Conservation (phyloP, 148 eudicot genomes). For the Nyssa sinensis region DNA sequence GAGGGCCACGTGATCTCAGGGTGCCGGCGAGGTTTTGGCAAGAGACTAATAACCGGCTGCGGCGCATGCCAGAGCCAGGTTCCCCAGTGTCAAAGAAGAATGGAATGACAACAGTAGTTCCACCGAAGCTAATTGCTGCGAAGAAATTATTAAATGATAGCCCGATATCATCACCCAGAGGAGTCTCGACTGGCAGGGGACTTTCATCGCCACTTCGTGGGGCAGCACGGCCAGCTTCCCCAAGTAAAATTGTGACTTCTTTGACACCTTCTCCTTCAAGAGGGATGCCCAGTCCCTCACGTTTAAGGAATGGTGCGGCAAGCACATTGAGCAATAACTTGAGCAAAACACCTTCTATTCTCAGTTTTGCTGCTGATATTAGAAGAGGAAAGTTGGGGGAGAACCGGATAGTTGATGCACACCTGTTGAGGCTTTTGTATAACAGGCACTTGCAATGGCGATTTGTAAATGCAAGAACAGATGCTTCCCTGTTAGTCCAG, state of each 20-base stretch:
- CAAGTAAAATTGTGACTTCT: constrained; percentile 16
- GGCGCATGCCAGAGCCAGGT: constrained; percentile 40
- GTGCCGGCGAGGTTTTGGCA: constrained; percentile 59
- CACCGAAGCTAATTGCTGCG: constrained; percentile 26
- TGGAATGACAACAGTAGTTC: constrained; percentile 17
- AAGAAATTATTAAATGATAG: constrained; percentile 35
- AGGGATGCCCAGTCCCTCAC: constrained; percentile 57
- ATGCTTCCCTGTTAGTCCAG: constrained; percentile 45
- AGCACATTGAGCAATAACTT: constrained; percentile 19
- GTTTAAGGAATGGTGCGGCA: constrained; percentile 32
- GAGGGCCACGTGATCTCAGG: constrained; percentile 46
- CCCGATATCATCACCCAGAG: constrained; percentile 43
- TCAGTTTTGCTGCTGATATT: constrained; percentile 53
- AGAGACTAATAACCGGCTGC: constrained; percentile 39
- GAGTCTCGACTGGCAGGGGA: constrained; percentile 37
- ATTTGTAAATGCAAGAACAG: constrained; percentile 67
- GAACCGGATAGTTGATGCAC: constrained; percentile 64
- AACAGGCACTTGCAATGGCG: constrained; percentile 86
- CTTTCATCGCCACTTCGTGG: constrained; percentile 57
- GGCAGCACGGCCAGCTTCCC: constrained; percentile 40
- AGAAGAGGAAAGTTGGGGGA: constrained; percentile 67
- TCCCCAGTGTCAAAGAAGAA: constrained; percentile 40
- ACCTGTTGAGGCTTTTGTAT: constrained; percentile 53
- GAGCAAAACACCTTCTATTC: constrained; percentile 45
- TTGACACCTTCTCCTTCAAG: constrained; percentile 41